A percentile compares a stretch with the other conserved stretches of the same genome.
Conservation (phyloP, 2,329 filamentous ascomycete species). For the Cercospora citrullina region DNA sequence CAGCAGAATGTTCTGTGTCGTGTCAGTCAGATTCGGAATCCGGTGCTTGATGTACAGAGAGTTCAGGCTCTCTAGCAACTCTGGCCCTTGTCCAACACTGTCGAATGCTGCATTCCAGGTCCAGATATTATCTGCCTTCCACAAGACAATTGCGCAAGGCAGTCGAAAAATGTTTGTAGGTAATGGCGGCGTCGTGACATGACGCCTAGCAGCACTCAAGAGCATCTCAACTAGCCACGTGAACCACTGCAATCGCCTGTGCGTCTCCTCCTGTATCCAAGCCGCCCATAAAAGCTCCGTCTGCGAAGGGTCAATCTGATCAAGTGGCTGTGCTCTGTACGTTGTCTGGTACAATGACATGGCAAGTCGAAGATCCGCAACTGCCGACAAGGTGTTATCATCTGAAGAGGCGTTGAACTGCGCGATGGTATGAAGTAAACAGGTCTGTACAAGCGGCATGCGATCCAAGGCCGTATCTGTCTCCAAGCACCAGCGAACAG, state of each 20-base stretch:
- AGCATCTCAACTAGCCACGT: background rate
- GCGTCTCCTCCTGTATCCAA: background rate
- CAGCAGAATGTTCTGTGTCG: slow-evolving; percentile 5
- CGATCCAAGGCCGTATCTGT: background rate
- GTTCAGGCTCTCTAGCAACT: background rate
- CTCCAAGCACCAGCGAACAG: background rate
- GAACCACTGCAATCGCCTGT: background rate
- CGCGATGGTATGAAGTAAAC: slow-evolving; percentile 10
- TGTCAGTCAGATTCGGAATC: background rate
- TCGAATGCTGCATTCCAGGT: background rate
- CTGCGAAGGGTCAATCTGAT: slow-evolving; percentile 1
- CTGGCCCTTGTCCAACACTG: background rate
- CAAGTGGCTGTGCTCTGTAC: slow-evolving; percentile 2
- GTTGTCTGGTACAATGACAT: background rate
- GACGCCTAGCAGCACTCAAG: background rate
- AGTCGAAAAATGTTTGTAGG: background rate
- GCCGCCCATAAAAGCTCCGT: background rate
- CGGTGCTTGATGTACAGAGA: background rate
- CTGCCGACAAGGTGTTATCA: background rate
- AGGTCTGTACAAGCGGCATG: slow-evolving; percentile 13
- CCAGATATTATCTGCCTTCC: slow-evolving; percentile 1
- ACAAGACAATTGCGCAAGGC: background rate
- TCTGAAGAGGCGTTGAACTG: slow-evolving; percentile 8
- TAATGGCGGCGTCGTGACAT: background rate
- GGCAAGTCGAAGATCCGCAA: background rate